Conservation (phyloP, 495 filamentous ascomycete genomes). For the Penicillium subrubescens region DNA sequence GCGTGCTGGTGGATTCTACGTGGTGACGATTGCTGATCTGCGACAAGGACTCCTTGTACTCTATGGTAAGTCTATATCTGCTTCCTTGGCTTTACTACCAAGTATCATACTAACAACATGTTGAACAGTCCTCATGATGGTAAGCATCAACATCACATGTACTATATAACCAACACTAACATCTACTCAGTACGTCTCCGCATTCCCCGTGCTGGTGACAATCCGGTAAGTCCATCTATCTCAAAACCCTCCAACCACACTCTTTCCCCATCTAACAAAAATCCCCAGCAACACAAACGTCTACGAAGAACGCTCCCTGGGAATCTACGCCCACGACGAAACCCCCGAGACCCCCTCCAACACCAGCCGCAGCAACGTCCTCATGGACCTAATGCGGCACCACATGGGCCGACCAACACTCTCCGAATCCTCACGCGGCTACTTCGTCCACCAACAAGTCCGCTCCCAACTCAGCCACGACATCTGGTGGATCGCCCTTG, state of each 20-base stretch:
- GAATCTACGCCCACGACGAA: slow-evolving; percentile 59
- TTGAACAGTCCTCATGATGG: slow-evolving; percentile 76
- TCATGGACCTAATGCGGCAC: slow-evolving; percentile 30
- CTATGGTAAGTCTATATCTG: slow-evolving; percentile 50
- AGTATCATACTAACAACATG: slow-evolving; percentile 10
- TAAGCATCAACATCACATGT: slow-evolving; percentile 8
- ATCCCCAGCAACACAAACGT: slow-evolving; percentile 64
- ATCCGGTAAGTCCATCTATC: slow-evolving; percentile 44
- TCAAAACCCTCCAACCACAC: neutral
- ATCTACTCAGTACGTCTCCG: slow-evolving; percentile 58
- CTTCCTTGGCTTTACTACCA: neutral
- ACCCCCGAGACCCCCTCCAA: slow-evolving; percentile 17
- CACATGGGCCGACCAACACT: slow-evolving; percentile 33
- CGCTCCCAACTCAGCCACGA: slow-evolving; percentile 84
- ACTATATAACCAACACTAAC: slow-evolving; percentile 7
- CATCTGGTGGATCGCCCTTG: slow-evolving; percentile 80
- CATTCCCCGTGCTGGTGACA: slow-evolving; percentile 59
- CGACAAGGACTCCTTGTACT: slow-evolving; percentile 75
- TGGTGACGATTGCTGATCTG: slow-evolving; percentile 70
- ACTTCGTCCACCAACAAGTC: slow-evolving; percentile 66
- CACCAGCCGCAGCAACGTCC: slow-evolving; percentile 21
- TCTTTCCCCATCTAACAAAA: neutral
- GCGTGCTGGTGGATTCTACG: slow-evolving; percentile 81
- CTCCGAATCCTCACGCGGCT: slow-evolving; percentile 43
- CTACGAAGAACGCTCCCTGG: slow-evolving; percentile 74